phyloP scores from a whole-genome alignment of 176 grass and related monocot genomes.

The Oryza coarctata region DNA sequence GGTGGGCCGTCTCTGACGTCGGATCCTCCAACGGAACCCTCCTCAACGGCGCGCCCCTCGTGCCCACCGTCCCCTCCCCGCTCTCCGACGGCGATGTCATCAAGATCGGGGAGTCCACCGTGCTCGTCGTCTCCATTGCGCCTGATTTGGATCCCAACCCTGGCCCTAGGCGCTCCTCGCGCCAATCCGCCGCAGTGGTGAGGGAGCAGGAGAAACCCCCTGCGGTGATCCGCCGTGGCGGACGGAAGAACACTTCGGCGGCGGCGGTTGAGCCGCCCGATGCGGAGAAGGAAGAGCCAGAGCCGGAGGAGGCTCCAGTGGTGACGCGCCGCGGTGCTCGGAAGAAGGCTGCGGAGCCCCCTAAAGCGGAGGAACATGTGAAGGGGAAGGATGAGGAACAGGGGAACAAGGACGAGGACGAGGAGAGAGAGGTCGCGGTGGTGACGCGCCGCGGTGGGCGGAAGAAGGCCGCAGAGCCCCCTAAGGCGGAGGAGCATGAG shows the following conservation, averaged over 20 bases:
- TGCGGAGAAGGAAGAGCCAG: slow-evolving; percentile 19
- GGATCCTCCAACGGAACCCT: slow-evolving; percentile 82
- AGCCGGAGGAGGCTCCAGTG: slow-evolving; percentile 4
- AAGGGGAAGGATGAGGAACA: neutral
- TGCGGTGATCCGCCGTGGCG: neutral
- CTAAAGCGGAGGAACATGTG: neutral
- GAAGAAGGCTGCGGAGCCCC: neutral
- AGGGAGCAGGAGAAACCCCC: slow-evolving; percentile 12
- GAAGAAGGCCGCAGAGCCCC: neutral
- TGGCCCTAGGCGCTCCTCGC: slow-evolving; percentile 30
- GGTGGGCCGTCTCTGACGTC: slow-evolving; percentile 70
- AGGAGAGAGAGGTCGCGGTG: neutral
- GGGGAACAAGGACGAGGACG: neutral
- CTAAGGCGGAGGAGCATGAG: neutral
- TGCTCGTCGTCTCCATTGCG: slow-evolving; percentile 53
- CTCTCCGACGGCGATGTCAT: slow-evolving; percentile 66
- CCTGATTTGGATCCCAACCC: slow-evolving; percentile 9
- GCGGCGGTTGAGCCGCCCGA: neutral
- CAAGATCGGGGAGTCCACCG: slow-evolving; percentile 62
- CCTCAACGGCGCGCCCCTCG: slow-evolving; percentile 52
- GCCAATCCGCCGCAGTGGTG: neutral
- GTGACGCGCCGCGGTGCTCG: slow-evolving; percentile 1
- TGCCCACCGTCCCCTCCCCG: slow-evolving; percentile 39
- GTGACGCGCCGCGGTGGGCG: slow-evolving; percentile 9
- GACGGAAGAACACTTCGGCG: slow-evolving; percentile 24